These are phyloP conservation scores for Ehretia macrophylla DNA, from an alignment of 257 asterid species.

Conservation along the genomic window DNA sequence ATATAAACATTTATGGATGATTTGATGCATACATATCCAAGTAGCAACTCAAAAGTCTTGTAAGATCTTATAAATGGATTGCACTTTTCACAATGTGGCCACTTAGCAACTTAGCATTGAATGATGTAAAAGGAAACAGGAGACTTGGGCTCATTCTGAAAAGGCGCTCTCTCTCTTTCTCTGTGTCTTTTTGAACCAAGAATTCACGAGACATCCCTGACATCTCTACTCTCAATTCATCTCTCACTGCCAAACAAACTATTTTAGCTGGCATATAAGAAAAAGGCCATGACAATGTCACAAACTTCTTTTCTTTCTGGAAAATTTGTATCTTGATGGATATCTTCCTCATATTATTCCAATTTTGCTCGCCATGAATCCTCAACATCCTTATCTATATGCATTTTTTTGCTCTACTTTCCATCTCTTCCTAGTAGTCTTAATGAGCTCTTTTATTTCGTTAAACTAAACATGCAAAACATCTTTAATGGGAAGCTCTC, in stretches of 20 bases:
- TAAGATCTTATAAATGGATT: background rate
- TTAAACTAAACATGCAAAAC: slow-evolving; percentile 12
- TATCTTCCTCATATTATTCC: background rate
- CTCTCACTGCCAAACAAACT: background rate
- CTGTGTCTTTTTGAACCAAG: slow-evolving; percentile 17
- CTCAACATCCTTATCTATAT: slow-evolving; percentile 4
- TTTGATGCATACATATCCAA: background rate
- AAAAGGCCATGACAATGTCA: slow-evolving; percentile 11
- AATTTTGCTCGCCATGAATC: slow-evolving; percentile 7
- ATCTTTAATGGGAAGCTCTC: slow-evolving; percentile 8
- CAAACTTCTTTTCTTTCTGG: slow-evolving; percentile 25
- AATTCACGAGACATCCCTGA: slow-evolving; percentile 45
- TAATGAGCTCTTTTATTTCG: slow-evolving; percentile 7
- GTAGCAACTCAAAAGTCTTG: slow-evolving; percentile 2
- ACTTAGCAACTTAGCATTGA: slow-evolving; percentile 26
- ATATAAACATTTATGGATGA: background rate
- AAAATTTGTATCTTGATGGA: slow-evolving; percentile 16
- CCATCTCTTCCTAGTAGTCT: background rate
- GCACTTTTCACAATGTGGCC: slow-evolving; percentile 17
- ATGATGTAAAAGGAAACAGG: slow-evolving; percentile 26
- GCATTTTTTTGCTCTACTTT: slow-evolving; percentile 2
- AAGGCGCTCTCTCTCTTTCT: slow-evolving; percentile 12
- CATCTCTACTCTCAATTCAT: slow-evolving; percentile 21
- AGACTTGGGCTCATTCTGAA: slow-evolving; percentile 15
- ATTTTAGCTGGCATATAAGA: no score